Conservation (phyloP, 768 basidiomycete species). For the Termitomyces sp. region DNA sequence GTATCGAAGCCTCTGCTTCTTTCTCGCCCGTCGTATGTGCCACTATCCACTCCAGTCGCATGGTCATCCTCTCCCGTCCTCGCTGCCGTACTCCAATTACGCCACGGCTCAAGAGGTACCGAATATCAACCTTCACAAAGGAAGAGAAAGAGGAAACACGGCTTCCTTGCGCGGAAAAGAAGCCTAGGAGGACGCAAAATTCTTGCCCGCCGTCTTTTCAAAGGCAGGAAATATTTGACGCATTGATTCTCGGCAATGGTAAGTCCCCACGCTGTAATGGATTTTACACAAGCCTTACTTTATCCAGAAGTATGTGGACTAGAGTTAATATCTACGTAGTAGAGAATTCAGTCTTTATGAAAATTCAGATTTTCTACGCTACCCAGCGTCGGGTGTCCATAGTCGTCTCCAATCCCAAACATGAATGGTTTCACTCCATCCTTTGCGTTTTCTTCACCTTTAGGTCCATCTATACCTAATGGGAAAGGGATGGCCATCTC, state of each 20-base stretch:
- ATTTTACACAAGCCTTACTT: not conserved
- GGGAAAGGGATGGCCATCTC: conserved; percentile 14
- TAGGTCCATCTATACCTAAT: conserved; percentile 3
- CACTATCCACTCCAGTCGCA: conserved; percentile 14
- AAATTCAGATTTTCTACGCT: conserved; percentile 16
- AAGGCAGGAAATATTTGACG: conserved; percentile 74
- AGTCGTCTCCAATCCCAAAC: conserved; percentile 12
- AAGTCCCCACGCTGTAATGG: not conserved
- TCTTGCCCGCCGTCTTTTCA: conserved; percentile 61
- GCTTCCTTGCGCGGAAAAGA: conserved; percentile 77
- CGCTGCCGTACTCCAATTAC: conserved; percentile 44
- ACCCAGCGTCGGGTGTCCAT: conserved; percentile 11
- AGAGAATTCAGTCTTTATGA: conserved; percentile 9
- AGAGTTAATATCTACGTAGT: not conserved
- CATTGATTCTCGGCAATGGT: conserved; percentile 43
- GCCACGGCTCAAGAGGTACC: conserved; percentile 69
- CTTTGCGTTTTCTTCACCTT: conserved; percentile 2
- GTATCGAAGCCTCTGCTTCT: conserved; percentile 16
- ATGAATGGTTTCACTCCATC: conserved; percentile 7
- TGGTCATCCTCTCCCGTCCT: conserved; percentile 29
- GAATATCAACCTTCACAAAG: conserved; percentile 97
- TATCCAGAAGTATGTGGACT: not conserved
- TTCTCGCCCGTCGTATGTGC: conserved; percentile 18
- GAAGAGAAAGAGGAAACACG: conserved; percentile 88
- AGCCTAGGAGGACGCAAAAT: conserved; percentile 67